phyloP scores from a whole-genome alignment of 768 basidiomycete species.

The Agrocybe chaxingu region DNA sequence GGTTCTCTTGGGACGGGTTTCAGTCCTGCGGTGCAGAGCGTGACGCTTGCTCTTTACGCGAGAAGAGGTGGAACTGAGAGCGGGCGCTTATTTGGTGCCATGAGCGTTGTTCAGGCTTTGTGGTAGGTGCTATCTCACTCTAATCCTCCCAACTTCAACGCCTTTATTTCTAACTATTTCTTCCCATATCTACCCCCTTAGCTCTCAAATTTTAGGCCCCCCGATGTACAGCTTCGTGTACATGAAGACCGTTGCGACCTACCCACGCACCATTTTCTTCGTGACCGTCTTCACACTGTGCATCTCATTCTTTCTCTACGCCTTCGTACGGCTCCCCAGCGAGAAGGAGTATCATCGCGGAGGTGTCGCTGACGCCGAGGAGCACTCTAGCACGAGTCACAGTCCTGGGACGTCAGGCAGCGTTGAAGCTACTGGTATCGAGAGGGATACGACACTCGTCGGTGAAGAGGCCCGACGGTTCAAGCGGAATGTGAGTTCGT shows the following conservation, averaged over 20 bases:
- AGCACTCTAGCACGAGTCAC: neutral
- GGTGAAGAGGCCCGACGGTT: too few relatives aligned
- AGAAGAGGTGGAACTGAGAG: constrained; percentile 55
- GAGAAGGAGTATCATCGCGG: constrained; percentile 7
- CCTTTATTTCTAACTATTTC: neutral
- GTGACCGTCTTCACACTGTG: constrained; percentile 39
- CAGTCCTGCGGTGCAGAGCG: constrained; percentile 63
- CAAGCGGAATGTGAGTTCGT: too few relatives aligned
- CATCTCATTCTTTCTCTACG: constrained; percentile 42
- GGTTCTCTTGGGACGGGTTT: constrained; percentile 62
- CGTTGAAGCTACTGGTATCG: too few relatives aligned
- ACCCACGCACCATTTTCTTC: constrained; percentile 69
- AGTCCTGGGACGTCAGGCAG: too few relatives aligned
- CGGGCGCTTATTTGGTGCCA: constrained; percentile 76
- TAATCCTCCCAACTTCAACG: neutral
- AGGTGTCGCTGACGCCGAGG: constrained; percentile 10
- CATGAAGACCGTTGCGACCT: constrained; percentile 63
- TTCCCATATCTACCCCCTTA: constrained; percentile 19
- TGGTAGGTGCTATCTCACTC: constrained; percentile 34
- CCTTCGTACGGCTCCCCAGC: constrained; percentile 41
- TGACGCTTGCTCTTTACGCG: constrained; percentile 66
- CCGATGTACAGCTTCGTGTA: constrained; percentile 71
- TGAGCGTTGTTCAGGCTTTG: constrained; percentile 72
- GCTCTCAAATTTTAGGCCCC: constrained; percentile 69
- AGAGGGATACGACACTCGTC: too few relatives aligned